A percentile compares a stretch with the other conserved stretches of the same genome.
Conservation (phyloP, 1,139 yeast genomes). For the Debaryomycetaceae sp. region DNA sequence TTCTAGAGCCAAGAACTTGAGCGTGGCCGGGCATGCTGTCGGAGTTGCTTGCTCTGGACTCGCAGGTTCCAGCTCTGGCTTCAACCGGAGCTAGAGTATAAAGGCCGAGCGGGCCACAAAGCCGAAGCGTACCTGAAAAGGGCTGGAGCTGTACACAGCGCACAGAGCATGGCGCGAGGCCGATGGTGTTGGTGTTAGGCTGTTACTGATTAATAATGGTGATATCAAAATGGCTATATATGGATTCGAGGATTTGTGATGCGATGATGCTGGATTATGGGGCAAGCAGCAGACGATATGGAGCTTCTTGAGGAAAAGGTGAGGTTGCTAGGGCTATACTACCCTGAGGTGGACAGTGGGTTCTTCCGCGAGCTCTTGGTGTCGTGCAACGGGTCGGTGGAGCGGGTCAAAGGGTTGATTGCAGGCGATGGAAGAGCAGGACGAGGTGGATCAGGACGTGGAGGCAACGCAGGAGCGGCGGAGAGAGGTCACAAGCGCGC, state of each 20-base stretch:
- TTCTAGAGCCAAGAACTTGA: too few relatives aligned
- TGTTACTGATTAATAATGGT: background rate
- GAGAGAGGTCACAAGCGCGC: conserved; percentile 10
- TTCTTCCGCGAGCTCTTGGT: conserved; percentile 33
- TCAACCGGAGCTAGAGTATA: too few relatives aligned
- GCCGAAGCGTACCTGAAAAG: too few relatives aligned
- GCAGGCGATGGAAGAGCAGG: conserved; percentile 17
- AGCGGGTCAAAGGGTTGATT: conserved; percentile 23
- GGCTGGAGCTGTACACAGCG: too few relatives aligned
- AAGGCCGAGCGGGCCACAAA: too few relatives aligned
- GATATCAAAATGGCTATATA: background rate
- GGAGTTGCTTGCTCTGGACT: too few relatives aligned
- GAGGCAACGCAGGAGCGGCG: conserved; percentile 6
- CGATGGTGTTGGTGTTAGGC: too few relatives aligned
- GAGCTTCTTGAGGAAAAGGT: conserved; percentile 7
- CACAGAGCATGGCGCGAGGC: too few relatives aligned
- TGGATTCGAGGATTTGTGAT: background rate
- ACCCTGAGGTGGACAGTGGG: conserved; percentile 17
- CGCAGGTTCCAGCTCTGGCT: too few relatives aligned
- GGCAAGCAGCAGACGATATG: background rate
- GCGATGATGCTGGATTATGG: background rate
- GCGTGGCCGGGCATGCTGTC: too few relatives aligned
- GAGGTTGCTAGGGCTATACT: conserved; percentile 11
- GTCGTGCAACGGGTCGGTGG: conserved; percentile 37
- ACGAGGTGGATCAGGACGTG: conserved; percentile 2